Percentiles rank a stretch among this genome's conserved stretches.
phyloP scores from a whole-genome alignment of 805 yeast species.

The Yamadazyma ubonensis region DNA sequence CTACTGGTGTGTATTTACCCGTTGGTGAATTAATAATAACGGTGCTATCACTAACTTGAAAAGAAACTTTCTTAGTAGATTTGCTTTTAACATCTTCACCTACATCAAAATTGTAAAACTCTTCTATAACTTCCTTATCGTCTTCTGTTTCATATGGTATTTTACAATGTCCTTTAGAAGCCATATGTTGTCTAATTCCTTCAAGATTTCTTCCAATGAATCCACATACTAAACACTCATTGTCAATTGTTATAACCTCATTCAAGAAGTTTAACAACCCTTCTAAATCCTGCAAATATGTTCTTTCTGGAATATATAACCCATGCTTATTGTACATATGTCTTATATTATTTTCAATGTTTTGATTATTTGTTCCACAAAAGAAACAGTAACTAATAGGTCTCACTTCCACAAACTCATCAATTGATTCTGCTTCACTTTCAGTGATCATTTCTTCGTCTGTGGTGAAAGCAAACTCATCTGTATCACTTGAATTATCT shows the following conservation, averaged over 20 bases:
- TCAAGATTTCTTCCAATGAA: slow-evolving; percentile 41
- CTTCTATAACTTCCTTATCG: slow-evolving; percentile 34
- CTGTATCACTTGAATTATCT: slow-evolving; percentile 22
- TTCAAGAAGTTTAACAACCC: slow-evolving; percentile 40
- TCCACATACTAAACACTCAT: slow-evolving; percentile 46
- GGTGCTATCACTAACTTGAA: slow-evolving; percentile 20
- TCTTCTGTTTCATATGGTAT: slow-evolving; percentile 45
- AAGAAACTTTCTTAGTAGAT: slow-evolving; percentile 26
- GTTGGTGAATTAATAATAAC: slow-evolving; percentile 7
- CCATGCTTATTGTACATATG: slow-evolving; percentile 49
- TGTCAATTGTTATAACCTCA: slow-evolving; percentile 37
- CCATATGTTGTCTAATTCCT: slow-evolving; percentile 44
- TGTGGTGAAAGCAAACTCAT: slow-evolving; percentile 10
- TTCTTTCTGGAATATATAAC: slow-evolving; percentile 44
- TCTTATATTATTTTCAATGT: slow-evolving; percentile 51
- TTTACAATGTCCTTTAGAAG: slow-evolving; percentile 44
- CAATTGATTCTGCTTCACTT: slow-evolving; percentile 14
- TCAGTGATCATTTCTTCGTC: slow-evolving; percentile 31
- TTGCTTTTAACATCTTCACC: neutral
- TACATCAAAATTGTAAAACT: slow-evolving; percentile 30
- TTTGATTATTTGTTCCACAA: slow-evolving; percentile 54
- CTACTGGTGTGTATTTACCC: neutral
- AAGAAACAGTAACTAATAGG: slow-evolving; percentile 55
- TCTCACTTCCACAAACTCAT: slow-evolving; percentile 24
- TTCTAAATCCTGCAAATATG: slow-evolving; percentile 34